Evolutionary conservation across 2,329 filamentous ascomycete species (phyloP).

Genomic region (Neonectria punicea): DNA sequence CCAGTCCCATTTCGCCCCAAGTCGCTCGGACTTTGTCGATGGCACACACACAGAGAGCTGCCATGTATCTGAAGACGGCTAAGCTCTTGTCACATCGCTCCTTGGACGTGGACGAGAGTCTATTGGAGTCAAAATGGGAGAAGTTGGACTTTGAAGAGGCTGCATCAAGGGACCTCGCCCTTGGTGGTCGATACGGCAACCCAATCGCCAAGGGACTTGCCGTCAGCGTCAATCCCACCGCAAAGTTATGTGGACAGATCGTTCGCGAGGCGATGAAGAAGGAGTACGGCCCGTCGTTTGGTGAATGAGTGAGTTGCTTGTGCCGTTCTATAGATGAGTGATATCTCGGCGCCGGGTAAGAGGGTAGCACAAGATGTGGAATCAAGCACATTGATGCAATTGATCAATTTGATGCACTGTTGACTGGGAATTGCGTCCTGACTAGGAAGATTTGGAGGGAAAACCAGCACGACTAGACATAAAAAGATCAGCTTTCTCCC

Average conservation of each 20-base stretch:
- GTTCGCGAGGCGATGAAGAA: conserved; percentile 76
- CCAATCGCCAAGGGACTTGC: conserved; percentile 72
- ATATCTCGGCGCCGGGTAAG: neutral
- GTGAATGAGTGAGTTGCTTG: conserved; percentile 42
- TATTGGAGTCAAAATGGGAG: conserved; percentile 61
- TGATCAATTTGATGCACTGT: neutral
- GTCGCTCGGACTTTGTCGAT: conserved; percentile 74
- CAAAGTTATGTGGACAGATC: conserved; percentile 76
- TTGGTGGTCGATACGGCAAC: conserved; percentile 73
- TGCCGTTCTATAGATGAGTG: conserved; percentile 20
- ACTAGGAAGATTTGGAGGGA: conserved; percentile 36
- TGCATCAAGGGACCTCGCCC: conserved; percentile 70
- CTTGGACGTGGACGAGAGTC: conserved; percentile 51
- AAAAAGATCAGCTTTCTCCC: conserved; percentile 16
- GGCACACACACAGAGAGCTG: conserved; percentile 77
- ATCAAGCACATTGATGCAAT: neutral
- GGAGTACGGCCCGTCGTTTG: conserved; percentile 68
- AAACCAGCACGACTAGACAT: conserved; percentile 46
- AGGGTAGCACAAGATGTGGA: neutral
- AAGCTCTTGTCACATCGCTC: conserved; percentile 56
- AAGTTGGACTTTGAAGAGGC: conserved; percentile 69
- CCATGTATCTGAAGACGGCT: conserved; percentile 69
- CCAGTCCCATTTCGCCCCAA: conserved; percentile 68
- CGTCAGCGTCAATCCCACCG: conserved; percentile 73
- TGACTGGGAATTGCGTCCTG: neutral